Percentiles rank a stretch among this genome's conserved stretches.
Evolutionary conservation across 2,329 filamentous ascomycete species (phyloP).

Genomic region (Penicillium occitanis): DNA sequence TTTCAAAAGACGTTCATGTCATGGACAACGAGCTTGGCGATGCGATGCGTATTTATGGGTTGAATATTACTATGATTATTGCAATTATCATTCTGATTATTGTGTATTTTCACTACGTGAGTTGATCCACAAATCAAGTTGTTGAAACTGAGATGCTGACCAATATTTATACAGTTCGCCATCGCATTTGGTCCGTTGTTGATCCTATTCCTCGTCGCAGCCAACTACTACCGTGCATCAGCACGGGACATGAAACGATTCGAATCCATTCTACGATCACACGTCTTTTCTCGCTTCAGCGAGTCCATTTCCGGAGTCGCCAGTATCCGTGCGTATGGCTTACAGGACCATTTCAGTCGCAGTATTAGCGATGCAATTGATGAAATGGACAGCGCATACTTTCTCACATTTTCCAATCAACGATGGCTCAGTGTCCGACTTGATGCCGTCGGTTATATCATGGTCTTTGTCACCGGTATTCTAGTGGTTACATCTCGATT

Average conservation of each 20-base stretch:
- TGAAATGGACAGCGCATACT: constrained; percentile 89
- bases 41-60: constrained; percentile 86
- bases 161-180: constrained; percentile 54
- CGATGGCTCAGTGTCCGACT: constrained; percentile 82
- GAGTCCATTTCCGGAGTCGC: constrained; percentile 83
- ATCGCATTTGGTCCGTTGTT: constrained; percentile 69
- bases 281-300: constrained; percentile 85
- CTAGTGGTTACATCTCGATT: constrained; percentile 88
- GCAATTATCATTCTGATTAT: constrained; percentile 89
- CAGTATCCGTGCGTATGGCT: constrained; percentile 82
- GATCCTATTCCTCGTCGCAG: constrained; percentile 74
- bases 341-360: constrained; percentile 69
- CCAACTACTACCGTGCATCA: constrained; percentile 85
- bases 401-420: constrained; percentile 89
- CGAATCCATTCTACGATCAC: constrained; percentile 82
- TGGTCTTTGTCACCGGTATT: constrained; percentile 86
- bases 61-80: constrained; percentile 78
- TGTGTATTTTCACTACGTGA: constrained; percentile 80
- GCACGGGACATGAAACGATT: constrained; percentile 93
- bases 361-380: constrained; percentile 73
- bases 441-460: constrained; percentile 75
- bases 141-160: not conserved
- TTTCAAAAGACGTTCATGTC: constrained; percentile 90
- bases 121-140: constrained; percentile 19
- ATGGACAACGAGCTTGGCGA: constrained; percentile 94